These are phyloP conservation scores for Pestalotiopsis sp. DNA, from an alignment of 2,329 filamentous ascomycete species.

Conservation along the genomic window DNA sequence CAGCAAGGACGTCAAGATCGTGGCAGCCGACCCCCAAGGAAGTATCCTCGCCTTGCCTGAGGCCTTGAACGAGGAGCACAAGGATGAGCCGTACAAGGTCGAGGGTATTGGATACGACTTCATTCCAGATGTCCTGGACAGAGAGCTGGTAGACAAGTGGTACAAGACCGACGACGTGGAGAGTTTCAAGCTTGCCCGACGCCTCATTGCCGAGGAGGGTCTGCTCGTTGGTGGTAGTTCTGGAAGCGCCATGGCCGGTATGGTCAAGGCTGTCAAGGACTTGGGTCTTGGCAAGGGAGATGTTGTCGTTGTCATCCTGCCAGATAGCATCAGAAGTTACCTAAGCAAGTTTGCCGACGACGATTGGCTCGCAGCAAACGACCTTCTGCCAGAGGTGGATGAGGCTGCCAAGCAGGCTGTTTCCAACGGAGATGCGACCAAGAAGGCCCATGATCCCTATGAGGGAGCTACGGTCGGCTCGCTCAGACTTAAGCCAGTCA, in stretches of 20 bases:
- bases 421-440: slow-evolving; percentile 40
- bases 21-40: slow-evolving; percentile 90
- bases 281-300: slow-evolving; percentile 80
- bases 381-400: slow-evolving; percentile 69
- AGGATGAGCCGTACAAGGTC: slow-evolving; percentile 91
- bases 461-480: slow-evolving; percentile 77
- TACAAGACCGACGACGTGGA: slow-evolving; percentile 97
- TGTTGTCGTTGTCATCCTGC: slow-evolving; percentile 86
- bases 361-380: slow-evolving; percentile 97
- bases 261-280: slow-evolving; percentile 77
- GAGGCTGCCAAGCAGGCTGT: slow-evolving; percentile 52
- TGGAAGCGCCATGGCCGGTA: slow-evolving; percentile 86
- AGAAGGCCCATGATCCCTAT: slow-evolving; percentile 65
- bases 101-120: slow-evolving; percentile 99
- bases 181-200: slow-evolving; percentile 86
- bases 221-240: slow-evolving; percentile 92
- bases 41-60: slow-evolving; percentile 88
- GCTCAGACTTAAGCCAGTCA: slow-evolving; percentile 90
- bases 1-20: slow-evolving; percentile 80
- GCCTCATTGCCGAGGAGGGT: slow-evolving; percentile 92
- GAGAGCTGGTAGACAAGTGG: slow-evolving; percentile 83
- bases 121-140: slow-evolving; percentile 89
- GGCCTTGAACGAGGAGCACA: slow-evolving; percentile 75
- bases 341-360: slow-evolving; percentile 98
- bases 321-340: slow-evolving; percentile 96